A percentile compares a stretch with the other conserved stretches of the same genome.
phyloP scores from a whole-genome alignment of 2,329 filamentous ascomycete genomes.

The Sclerotinia subarctica region DNA sequence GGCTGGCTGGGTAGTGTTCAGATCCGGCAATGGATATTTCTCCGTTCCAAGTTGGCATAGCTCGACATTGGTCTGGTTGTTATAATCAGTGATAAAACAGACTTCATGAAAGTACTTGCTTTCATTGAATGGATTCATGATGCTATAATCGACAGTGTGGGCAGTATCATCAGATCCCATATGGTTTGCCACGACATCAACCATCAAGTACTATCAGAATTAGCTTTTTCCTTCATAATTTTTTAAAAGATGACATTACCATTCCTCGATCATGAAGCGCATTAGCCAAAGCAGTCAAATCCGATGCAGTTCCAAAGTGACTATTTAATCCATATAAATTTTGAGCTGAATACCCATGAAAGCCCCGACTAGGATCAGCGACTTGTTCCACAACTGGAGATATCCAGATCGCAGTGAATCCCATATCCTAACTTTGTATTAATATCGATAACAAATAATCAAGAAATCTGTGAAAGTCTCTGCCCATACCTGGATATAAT shows the following conservation, averaged over 20 bases:
- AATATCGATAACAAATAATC: slow-evolving; percentile 32
- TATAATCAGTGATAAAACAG: slow-evolving; percentile 41
- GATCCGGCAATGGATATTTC: slow-evolving; percentile 35
- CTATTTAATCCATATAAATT: slow-evolving; percentile 48
- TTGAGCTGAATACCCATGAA: slow-evolving; percentile 47
- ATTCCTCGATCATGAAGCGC: slow-evolving; percentile 47
- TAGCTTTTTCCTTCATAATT: background rate
- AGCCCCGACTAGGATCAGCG: slow-evolving; percentile 39
- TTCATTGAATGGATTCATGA: slow-evolving; percentile 43
- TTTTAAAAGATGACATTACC: background rate
- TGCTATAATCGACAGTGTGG: slow-evolving; percentile 41
- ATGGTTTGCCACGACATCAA: slow-evolving; percentile 52
- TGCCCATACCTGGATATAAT: slow-evolving; percentile 41
- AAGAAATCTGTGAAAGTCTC: background rate
- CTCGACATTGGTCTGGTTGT: slow-evolving; percentile 37
- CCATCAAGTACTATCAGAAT: slow-evolving; percentile 45
- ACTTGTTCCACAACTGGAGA: slow-evolving; percentile 44
- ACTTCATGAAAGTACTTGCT: slow-evolving; percentile 38
- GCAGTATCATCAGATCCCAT: slow-evolving; percentile 38
- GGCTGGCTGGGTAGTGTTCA: slow-evolving; percentile 33
- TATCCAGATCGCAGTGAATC: slow-evolving; percentile 41
- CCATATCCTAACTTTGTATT: slow-evolving; percentile 31
- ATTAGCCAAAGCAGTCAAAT: slow-evolving; percentile 46
- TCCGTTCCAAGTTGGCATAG: slow-evolving; percentile 34
- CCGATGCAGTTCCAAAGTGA: slow-evolving; percentile 47